Evolutionary conservation across 2,329 filamentous ascomycete genomes (phyloP), one percentile per base, ranked within the genome.

Genomic region (Myriosclerotinia scirpicola): DNA sequence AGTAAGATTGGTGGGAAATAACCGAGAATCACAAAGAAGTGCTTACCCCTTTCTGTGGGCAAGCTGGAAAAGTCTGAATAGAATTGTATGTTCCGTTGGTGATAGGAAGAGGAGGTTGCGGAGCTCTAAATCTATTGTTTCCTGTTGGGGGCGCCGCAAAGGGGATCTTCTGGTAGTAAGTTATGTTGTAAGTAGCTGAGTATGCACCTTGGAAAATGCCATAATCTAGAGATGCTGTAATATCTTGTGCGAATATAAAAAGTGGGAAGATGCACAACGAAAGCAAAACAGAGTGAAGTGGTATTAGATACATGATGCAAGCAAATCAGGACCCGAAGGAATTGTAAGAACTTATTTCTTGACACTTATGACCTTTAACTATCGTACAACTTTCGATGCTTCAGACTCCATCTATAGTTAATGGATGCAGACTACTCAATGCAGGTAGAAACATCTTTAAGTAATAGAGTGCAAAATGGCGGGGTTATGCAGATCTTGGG

Each of bases 121-220:
- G 86, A 0, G 81, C 84, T 63, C 85, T 82, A 72, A 88, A 89
- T 6, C 86, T 82, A 71, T 87, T 87, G 56, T 80, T 73, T 1
- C 85, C 84, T 15, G 80, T 77, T 17, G 86, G 85, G 1, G 86
- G 84, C 15, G 85, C 83, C 6, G 83, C 85, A 71, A 84, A 89
- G 20, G 86, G 86, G 59, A 88, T 86, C 71, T 84, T 86, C 68
- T 81, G 82, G 76, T 81, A 88, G 75, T 86, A 85, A 36, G 81
- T 83, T 53, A 87, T 81, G 71, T 87, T 85, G 72, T 87, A 86
- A 3, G 74, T 71, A 11, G 76, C 68, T 22, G 81, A 81, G 70
- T 84, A 84, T 55, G 81, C 80, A 22, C 85, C 85, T 69, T 80
- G 77, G 68, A 87, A 85, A 22, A 77, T 80, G 38, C 82, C 82